These are phyloP conservation scores for Paracorniculantispora psalliotae DNA, from an alignment of 2,329 filamentous ascomycete genomes.

Conservation along the genomic window DNA sequence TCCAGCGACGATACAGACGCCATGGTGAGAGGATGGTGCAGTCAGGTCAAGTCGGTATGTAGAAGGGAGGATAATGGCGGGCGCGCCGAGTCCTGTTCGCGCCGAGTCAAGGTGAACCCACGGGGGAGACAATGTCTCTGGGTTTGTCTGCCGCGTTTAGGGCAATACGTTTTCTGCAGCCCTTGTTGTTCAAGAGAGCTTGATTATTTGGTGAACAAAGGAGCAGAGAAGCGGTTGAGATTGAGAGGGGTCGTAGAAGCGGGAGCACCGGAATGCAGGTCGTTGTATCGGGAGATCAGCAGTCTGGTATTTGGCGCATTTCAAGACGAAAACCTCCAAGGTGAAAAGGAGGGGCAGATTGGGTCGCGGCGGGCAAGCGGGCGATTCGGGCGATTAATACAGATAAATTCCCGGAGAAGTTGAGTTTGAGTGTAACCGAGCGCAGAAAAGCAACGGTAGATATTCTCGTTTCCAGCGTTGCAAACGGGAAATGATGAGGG, in stretches of 20 bases:
- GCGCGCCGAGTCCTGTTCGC: not conserved
- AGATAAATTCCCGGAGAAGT: not conserved
- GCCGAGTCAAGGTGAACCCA: not conserved
- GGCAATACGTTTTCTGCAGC: not conserved
- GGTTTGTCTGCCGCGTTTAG: not conserved
- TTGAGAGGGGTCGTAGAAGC: not conserved
- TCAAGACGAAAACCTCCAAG: constrained; percentile 1
- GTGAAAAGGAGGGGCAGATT: constrained; percentile 9
- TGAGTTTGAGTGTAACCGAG: not conserved
- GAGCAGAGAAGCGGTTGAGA: not conserved
- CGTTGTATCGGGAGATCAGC: constrained; percentile 12
- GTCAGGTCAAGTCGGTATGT: not conserved
- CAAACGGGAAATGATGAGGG: not conserved
- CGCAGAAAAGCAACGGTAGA: not conserved
- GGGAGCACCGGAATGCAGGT: constrained; percentile 15
- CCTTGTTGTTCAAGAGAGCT: not conserved
- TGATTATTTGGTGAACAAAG: not conserved
- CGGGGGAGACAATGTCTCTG: not conserved
- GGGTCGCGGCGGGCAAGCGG: not conserved
- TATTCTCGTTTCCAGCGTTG: not conserved
- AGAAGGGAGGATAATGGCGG: not conserved
- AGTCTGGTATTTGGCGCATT: constrained; percentile 16
- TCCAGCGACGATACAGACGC: constrained; percentile 91
- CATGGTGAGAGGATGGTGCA: constrained; percentile 49
- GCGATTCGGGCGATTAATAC: not conserved